Conservation (phyloP, 257 asterid genomes). For the Plantago major region DNA sequence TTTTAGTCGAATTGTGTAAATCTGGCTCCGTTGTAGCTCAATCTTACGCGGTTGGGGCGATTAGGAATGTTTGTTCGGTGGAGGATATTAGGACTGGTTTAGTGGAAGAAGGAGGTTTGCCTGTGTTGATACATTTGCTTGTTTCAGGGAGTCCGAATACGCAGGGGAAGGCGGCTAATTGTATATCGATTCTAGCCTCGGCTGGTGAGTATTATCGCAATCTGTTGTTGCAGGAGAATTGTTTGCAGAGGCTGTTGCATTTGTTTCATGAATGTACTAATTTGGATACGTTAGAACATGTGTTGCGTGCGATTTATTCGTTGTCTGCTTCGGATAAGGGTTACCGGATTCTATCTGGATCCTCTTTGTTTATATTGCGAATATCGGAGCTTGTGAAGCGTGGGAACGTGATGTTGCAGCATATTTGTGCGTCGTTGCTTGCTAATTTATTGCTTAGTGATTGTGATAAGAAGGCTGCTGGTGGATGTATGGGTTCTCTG, state of each 20-base stretch:
- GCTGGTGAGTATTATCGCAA: slow-evolving; percentile 52
- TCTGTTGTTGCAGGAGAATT: slow-evolving; percentile 56
- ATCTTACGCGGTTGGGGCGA: slow-evolving; percentile 64
- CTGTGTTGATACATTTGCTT: slow-evolving; percentile 61
- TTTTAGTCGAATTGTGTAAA: slow-evolving; percentile 59
- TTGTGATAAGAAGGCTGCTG: slow-evolving; percentile 60
- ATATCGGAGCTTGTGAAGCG: slow-evolving; percentile 62
- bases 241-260: slow-evolving; percentile 58
- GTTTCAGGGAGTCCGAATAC: slow-evolving; percentile 50
- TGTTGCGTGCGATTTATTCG: slow-evolving; percentile 66
- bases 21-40: slow-evolving; percentile 72
- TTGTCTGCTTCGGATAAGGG: slow-evolving; percentile 63
- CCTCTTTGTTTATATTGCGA: slow-evolving; percentile 52
- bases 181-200: slow-evolving; percentile 69
- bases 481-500: slow-evolving; percentile 70
- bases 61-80: slow-evolving; percentile 54
- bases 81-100: slow-evolving; percentile 67
- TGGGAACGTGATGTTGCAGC: slow-evolving; percentile 73
- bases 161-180: slow-evolving; percentile 73
- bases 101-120: slow-evolving; percentile 78
- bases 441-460: slow-evolving; percentile 65
- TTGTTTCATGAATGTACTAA: slow-evolving; percentile 53
- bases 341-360: slow-evolving; percentile 55
- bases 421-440: slow-evolving; percentile 71
- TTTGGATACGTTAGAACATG: slow-evolving; percentile 66